Base-by-base conservation (phyloP, 192 early-diverging fungal species). In the Haplosporangium gracile region DNA sequence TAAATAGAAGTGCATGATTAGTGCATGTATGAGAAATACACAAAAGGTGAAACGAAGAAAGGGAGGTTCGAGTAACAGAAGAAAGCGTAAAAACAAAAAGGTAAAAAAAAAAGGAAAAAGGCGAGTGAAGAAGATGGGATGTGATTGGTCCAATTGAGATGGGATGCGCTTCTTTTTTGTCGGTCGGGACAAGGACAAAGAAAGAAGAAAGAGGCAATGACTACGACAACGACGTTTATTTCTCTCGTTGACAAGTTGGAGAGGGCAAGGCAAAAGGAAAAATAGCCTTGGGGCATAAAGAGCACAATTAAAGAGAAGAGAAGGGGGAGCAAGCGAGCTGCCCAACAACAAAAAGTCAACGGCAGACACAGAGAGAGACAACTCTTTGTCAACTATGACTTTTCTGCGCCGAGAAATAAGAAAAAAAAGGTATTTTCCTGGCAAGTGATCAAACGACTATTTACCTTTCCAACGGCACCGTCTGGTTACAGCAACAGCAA, bases 401-500 rank as follows among this genome's bases (percentile, higher is more conserved):
- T 15, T 65, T 65, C 24, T 65, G 29, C 29, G 29, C 60, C 60
- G 60, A 65, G 60, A 36, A 57, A 51, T 51, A 51, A 49, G 49
- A 16, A 39, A 11, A 51, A 22, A 32, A 40, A 29, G 3, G 45
- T 5, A 4, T 15, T 22, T 10, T 43, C n/a, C 32, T 72, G 24
- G 70, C 40, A 72, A 74, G 43, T 74, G 47, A 42, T 20, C 49
- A 32, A 47, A 34, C 42, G 36, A 34, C 6, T 72, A 20, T 53
- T 75, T 75, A 75, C 73, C 73, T 75, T 75, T 75, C 73, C 73
- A 36, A 75, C 73, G 49, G 73, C 73, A 75, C 73, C 73, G 36
- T 75, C 73, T 75, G 57, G 47, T 38, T 40, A 45, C 29, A 57
- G 20, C 32, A 22, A 75, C 34, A 75, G 22, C 47, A 75, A 3